These are phyloP conservation scores for Ilex asprella DNA, from an alignment of 257 asterid genomes.

Conservation along the genomic window DNA sequence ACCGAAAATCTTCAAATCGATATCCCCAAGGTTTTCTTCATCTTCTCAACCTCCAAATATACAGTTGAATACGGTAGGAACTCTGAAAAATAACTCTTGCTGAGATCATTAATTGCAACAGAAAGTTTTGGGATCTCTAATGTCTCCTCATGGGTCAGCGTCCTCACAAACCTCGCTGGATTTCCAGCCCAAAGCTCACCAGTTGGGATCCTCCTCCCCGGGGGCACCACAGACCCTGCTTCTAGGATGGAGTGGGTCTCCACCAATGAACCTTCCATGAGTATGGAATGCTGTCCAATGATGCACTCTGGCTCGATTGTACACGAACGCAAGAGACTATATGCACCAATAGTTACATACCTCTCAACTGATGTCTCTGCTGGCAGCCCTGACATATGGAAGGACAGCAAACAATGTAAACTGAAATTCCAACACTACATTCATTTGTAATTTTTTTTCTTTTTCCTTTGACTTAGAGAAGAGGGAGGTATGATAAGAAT, in stretches of 20 bases:
- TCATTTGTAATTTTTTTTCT: too few relatives aligned
- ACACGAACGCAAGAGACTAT: slow-evolving; percentile 77
- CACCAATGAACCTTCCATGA: slow-evolving; percentile 90
- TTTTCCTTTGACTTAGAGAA: too few relatives aligned
- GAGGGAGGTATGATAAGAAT: too few relatives aligned
- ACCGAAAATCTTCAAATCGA: slow-evolving; percentile 35
- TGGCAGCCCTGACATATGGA: slow-evolving; percentile 57
- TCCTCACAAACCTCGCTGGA: slow-evolving; percentile 86
- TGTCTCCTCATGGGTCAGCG: slow-evolving; percentile 82
- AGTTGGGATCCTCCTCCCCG: slow-evolving; percentile 86
- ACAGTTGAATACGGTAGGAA: slow-evolving; percentile 82
- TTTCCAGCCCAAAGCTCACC: slow-evolving; percentile 98
- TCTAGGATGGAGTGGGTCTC: slow-evolving; percentile 90
- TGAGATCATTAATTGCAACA: slow-evolving; percentile 71
- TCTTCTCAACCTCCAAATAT: slow-evolving; percentile 92
- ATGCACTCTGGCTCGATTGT: slow-evolving; percentile 93
- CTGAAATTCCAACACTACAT: too few relatives aligned
- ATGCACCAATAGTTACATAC: slow-evolving; percentile 81
- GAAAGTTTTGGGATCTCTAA: slow-evolving; percentile 90
- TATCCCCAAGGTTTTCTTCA: slow-evolving; percentile 72
- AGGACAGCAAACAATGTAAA: neutral
- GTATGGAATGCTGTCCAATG: slow-evolving; percentile 84
- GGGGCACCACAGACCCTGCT: slow-evolving; percentile 92
- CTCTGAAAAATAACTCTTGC: slow-evolving; percentile 65
- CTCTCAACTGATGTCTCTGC: slow-evolving; percentile 82